These are phyloP conservation scores for Colletotrichum siamense DNA, from an alignment of 2,329 filamentous ascomycete species.

Conservation along the genomic window DNA sequence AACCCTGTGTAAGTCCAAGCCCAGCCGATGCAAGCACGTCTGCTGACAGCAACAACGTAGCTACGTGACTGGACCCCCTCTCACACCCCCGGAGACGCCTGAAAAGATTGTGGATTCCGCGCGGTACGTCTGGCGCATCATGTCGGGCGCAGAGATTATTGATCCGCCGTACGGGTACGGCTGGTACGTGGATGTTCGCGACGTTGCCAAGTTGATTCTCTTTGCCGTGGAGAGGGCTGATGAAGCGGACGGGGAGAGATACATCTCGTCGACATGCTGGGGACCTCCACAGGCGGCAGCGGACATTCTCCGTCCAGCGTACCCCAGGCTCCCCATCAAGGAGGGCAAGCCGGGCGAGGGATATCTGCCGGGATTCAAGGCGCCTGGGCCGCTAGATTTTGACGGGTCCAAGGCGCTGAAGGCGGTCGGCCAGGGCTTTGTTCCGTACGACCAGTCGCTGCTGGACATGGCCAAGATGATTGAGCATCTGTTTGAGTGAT, in stretches of 20 bases:
- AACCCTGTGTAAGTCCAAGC: constrained; percentile 37
- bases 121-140: not conserved
- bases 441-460: not conserved
- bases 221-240: constrained; percentile 40
- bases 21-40: constrained; percentile 36
- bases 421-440: not conserved
- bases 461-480: not conserved
- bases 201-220: constrained; percentile 45
- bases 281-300: constrained; percentile 41
- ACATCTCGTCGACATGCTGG: constrained; percentile 37
- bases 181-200: constrained; percentile 46
- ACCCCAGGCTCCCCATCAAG: constrained; percentile 39
- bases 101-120: not conserved
- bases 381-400: not conserved
- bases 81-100: not conserved
- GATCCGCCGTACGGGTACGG: not conserved
- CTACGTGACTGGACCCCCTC: constrained; percentile 12
- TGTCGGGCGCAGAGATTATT: not conserved
- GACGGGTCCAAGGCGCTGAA: not conserved
- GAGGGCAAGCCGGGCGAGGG: constrained; percentile 43
- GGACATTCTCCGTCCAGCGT: constrained; percentile 44
- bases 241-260: constrained; percentile 44
- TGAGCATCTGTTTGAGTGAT: not conserved
- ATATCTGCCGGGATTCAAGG: constrained; percentile 32
- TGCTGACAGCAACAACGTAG: constrained; percentile 10